Evolutionary conservation across 495 filamentous ascomycete species (phyloP).

Genomic region (Trichoderma erinaceum): DNA sequence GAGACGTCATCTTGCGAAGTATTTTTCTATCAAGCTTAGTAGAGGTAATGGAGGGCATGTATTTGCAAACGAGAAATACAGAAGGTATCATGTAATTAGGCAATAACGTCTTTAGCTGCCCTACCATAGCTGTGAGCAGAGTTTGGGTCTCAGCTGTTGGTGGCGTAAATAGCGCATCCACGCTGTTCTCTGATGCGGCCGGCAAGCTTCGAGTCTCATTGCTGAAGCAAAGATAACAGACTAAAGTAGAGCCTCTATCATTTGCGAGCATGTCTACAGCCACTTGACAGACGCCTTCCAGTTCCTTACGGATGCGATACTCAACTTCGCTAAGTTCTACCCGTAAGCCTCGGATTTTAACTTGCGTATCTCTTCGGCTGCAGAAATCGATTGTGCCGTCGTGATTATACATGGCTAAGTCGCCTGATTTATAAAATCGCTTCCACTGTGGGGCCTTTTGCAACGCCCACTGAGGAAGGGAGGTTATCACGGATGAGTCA

Average conservation of each 20-base stretch:
- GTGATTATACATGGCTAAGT: slow-evolving; percentile 46
- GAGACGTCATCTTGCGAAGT: not conserved
- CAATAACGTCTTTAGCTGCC: slow-evolving; percentile 88
- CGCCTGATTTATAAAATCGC: slow-evolving; percentile 28
- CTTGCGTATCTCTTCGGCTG: slow-evolving; percentile 35
- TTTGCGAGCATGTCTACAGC: slow-evolving; percentile 20
- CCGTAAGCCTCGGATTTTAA: slow-evolving; percentile 36
- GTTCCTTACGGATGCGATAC: slow-evolving; percentile 24
- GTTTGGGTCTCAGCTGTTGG: not conserved
- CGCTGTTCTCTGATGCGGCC: not conserved
- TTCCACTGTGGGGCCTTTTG: not conserved
- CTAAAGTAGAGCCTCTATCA: slow-evolving; percentile 27
- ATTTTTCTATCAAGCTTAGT: slow-evolving; percentile 1
- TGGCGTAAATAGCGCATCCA: not conserved
- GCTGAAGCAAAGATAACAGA: slow-evolving; percentile 21
- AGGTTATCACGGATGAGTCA: slow-evolving; percentile 24
- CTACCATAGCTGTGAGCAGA: slow-evolving; percentile 69
- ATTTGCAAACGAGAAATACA: slow-evolving; percentile 30
- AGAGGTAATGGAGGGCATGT: slow-evolving; percentile 14
- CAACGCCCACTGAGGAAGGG: not conserved
- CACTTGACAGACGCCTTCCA: slow-evolving; percentile 10
- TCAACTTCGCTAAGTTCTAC: slow-evolving; percentile 38
- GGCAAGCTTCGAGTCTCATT: not conserved
- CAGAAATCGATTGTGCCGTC: slow-evolving; percentile 30
- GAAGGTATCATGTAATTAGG: slow-evolving; percentile 56